Base-by-base conservation (phyloP, 163 green algal genomes). In the Chloroidium sp. region DNA sequence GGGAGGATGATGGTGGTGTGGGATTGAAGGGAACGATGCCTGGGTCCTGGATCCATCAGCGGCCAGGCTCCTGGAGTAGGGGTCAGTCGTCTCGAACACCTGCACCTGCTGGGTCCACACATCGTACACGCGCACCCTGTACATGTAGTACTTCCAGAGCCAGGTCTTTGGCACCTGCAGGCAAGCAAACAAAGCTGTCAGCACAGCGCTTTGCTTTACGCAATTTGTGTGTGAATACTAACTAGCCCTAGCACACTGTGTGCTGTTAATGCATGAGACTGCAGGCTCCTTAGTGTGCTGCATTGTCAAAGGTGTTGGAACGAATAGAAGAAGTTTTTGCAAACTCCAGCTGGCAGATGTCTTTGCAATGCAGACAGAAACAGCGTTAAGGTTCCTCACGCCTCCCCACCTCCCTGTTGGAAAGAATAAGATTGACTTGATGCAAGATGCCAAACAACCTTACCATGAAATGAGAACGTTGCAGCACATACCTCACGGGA, bases 31-130 rank as follows among this genome's bases (percentile, higher is more conserved):
- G 64, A 10, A 10, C 6, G 64, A 3, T n/a, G 93, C 82, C 86
- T 90, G 86, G 59, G 85, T 89, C 59, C 91, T 89, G 62, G 89
- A 86, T 4, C 94, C 94, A 78, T 98, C 91, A 2, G 92, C 92
- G 4, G 91, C 88, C 59, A 95, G 87, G 62, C 86, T 86, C 13
- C 89, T 81, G 6, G 90, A 90, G 87, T 97, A 97, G 13, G 94
- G 94, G 87, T 98, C 94, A 0, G 91, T 94, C 2, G 84, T 85
- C 80, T 92, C 86, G 13, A 84, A 80, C 1, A 62, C 85, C 74
- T 87, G 77, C 1, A 93, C 36, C 13, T 86, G 84, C 62, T 87
- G 79, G 0, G 86, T 94, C 85, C 82, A 90, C 59, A 90, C 90
- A 87, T 88, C 89, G 84, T 92, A 97, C 58, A 93, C 91, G 1